Percentiles rank a stretch among this genome's conserved stretches.
Evolutionary conservation across 2,329 filamentous ascomycete genomes (phyloP).

Genomic region (Cladophialophora carrionii): DNA sequence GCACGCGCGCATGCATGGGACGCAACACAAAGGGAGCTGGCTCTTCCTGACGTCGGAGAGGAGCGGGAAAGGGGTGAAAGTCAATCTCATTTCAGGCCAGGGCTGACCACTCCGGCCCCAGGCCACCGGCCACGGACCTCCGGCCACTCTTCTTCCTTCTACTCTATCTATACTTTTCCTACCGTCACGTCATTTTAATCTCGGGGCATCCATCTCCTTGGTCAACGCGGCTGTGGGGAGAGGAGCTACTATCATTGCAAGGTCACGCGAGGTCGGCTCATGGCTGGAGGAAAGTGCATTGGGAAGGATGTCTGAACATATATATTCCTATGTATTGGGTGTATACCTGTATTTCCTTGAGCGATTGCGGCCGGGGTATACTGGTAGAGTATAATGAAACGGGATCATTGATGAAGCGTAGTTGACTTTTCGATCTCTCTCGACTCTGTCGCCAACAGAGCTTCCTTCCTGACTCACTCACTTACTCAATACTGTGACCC

Average conservation of each 20-base stretch:
- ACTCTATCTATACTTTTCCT: neutral
- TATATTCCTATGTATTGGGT: neutral
- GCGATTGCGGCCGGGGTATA: neutral
- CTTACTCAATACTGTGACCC: too few relatives aligned
- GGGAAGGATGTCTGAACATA: constrained; percentile 9
- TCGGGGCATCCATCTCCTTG: neutral
- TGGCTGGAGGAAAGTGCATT: neutral
- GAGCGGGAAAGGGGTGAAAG: neutral
- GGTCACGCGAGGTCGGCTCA: neutral
- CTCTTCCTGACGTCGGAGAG: neutral
- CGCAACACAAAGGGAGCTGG: constrained; percentile 3
- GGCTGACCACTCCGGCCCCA: neutral
- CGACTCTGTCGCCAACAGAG: too few relatives aligned
- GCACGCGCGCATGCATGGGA: neutral
- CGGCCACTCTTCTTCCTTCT: neutral
- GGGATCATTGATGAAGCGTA: too few relatives aligned
- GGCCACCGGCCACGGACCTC: too few relatives aligned
- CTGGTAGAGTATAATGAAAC: too few relatives aligned
- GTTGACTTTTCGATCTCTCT: too few relatives aligned
- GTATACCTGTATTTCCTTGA: neutral
- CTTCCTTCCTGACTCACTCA: too few relatives aligned
- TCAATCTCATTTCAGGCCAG: neutral
- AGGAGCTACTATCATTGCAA: neutral
- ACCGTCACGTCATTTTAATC: neutral
- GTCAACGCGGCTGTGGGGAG: neutral